These are phyloP conservation scores for Schizosaccharomyces osmophilus DNA, from an alignment of 805 yeast species.

Conservation along the genomic window DNA sequence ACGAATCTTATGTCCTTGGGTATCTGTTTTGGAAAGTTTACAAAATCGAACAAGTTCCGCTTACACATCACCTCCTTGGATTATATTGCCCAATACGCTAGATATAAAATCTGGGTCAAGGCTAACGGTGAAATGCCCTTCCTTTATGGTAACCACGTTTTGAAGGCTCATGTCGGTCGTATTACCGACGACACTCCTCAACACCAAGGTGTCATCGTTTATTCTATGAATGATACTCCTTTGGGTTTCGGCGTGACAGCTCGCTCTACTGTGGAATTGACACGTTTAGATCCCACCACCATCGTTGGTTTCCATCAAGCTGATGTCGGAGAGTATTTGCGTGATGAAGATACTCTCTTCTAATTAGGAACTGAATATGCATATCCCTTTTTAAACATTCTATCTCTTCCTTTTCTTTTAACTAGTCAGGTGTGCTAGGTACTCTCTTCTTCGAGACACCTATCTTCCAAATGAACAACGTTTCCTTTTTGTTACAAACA, in stretches of 20 bases:
- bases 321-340: slow-evolving; percentile 89
- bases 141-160: slow-evolving; percentile 81
- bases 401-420: too few species aligned
- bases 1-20: slow-evolving; percentile 80
- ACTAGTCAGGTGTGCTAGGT: too few species aligned
- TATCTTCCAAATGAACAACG: too few species aligned
- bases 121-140: slow-evolving; percentile 97
- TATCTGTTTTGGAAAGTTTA: slow-evolving; percentile 82
- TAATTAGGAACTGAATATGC: neutral
- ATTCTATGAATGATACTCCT: slow-evolving; percentile 73
- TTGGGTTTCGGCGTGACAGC: slow-evolving; percentile 83
- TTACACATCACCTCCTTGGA: slow-evolving; percentile 80
- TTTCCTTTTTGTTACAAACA: too few species aligned
- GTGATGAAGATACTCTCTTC: slow-evolving; percentile 91
- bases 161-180: slow-evolving; percentile 89
- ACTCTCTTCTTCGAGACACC: too few species aligned
- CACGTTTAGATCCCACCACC: slow-evolving; percentile 73
- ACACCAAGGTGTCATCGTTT: slow-evolving; percentile 84
- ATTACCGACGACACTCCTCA: slow-evolving; percentile 96
- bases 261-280: slow-evolving; percentile 68
- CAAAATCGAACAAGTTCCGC: slow-evolving; percentile 90
- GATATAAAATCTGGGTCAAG: slow-evolving; percentile 88
- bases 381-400: too few species aligned
- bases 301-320: slow-evolving; percentile 92
- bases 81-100: slow-evolving; percentile 64